phyloP scores from a whole-genome alignment of 305 asterid species.

The Fraxinus angustifolia region DNA sequence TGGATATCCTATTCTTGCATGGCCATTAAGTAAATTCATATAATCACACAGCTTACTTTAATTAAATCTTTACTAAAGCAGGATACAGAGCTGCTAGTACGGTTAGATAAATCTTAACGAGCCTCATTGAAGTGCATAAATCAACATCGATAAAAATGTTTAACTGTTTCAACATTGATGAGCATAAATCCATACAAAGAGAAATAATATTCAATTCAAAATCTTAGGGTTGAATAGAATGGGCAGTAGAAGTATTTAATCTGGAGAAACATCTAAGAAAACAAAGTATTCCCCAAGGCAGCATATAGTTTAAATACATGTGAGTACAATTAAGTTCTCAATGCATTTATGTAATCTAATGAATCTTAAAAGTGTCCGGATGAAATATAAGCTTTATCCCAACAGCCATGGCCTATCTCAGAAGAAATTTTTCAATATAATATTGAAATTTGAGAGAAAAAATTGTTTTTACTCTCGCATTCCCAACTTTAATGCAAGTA shows the following conservation, averaged over 20 bases:
- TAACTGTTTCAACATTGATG: neutral
- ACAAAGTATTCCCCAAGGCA: neutral
- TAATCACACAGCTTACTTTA: neutral
- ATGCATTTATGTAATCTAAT: neutral
- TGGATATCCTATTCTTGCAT: neutral
- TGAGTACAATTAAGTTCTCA: no score
- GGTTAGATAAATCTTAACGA: neutral
- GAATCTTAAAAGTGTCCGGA: neutral
- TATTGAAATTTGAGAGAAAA: neutral
- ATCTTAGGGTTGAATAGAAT: neutral
- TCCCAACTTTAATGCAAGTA: neutral
- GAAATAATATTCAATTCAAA: neutral
- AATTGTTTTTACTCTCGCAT: neutral
- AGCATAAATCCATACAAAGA: neutral
- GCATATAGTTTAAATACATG: neutral
- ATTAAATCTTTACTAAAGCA: neutral
- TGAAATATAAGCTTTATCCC: neutral
- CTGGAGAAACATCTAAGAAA: neutral
- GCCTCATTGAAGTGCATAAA: neutral
- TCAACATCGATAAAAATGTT: neutral
- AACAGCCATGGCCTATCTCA: neutral
- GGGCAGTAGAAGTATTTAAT: neutral
- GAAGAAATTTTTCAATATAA: neutral
- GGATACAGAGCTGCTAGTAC: neutral
- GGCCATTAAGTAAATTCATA: neutral